Conservation (phyloP, 306 rosid genomes). For the Lablab purpureus region DNA sequence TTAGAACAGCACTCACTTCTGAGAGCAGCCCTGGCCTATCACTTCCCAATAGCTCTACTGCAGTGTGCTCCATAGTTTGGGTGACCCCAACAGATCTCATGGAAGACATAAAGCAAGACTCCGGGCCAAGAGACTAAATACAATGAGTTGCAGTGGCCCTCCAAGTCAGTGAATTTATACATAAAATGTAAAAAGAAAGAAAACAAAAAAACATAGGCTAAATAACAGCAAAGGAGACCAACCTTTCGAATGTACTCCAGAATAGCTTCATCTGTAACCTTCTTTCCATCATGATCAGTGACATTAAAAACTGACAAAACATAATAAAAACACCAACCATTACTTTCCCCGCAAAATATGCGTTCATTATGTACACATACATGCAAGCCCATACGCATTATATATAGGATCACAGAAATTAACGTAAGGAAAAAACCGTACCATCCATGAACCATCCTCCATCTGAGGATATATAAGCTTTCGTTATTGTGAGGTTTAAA, state of each 20-base stretch:
- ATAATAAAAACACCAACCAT: not conserved
- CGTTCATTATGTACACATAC: not conserved
- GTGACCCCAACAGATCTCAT: slow-evolving; percentile 83
- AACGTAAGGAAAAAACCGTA: slow-evolving; percentile 28
- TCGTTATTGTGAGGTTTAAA: slow-evolving; percentile 74
- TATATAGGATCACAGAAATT: not conserved
- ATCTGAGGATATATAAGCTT: slow-evolving; percentile 93
- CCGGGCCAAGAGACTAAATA: slow-evolving; percentile 84
- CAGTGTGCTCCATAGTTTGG: slow-evolving; percentile 70
- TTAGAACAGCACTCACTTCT: slow-evolving; percentile 86
- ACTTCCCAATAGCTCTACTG: slow-evolving; percentile 79
- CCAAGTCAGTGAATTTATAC: slow-evolving; percentile 24
- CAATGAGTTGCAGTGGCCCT: not conserved
- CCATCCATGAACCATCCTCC: slow-evolving; percentile 99
- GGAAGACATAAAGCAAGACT: slow-evolving; percentile 68
- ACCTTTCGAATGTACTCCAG: slow-evolving; percentile 81
- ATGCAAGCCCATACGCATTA: not conserved
- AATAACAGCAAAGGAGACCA: slow-evolving; percentile 40
- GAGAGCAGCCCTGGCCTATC: slow-evolving; percentile 94
- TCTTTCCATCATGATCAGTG: slow-evolving; percentile 89
- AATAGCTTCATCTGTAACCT: slow-evolving; percentile 79
- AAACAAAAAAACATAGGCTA: slow-evolving; percentile 16
- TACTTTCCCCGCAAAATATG: not conserved
- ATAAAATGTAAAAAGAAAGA: not conserved
- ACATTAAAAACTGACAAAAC: slow-evolving; percentile 79